These are phyloP conservation scores for Saturnispora quitensis DNA, from an alignment of 805 yeast genomes.

Conservation along the genomic window DNA sequence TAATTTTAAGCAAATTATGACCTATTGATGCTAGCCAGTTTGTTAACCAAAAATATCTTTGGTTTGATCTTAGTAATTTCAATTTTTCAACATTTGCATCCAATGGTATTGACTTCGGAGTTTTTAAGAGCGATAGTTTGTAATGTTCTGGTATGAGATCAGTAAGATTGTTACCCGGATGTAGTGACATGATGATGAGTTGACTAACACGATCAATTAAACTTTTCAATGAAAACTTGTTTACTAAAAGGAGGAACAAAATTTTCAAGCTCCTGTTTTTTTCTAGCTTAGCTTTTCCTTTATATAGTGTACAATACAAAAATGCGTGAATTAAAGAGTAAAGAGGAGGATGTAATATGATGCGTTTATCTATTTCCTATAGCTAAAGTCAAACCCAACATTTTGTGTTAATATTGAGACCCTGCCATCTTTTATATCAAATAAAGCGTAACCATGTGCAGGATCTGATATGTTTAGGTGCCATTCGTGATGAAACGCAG, in stretches of 20 bases:
- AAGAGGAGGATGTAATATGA: neutral
- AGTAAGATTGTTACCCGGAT: constrained; percentile 27
- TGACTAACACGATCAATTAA: neutral
- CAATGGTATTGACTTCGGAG: constrained; percentile 31
- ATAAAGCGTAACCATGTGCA: constrained; percentile 38
- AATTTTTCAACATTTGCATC: constrained; percentile 25
- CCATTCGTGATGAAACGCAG: constrained; percentile 68
- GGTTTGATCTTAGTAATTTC: neutral
- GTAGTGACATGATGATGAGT: constrained; percentile 8
- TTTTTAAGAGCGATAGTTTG: constrained; percentile 28
- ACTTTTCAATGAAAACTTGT: neutral
- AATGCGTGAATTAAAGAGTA: neutral
- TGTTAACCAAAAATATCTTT: constrained; percentile 4
- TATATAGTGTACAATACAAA: neutral
- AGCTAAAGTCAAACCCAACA: constrained; percentile 54
- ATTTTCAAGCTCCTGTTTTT: neutral
- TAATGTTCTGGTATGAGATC: constrained; percentile 28
- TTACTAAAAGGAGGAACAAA: neutral
- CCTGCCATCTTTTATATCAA: constrained; percentile 35
- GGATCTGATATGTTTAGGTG: constrained; percentile 66
- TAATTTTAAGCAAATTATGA: constrained; percentile 32
- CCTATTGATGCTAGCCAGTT: constrained; percentile 6
- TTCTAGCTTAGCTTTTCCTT: neutral
- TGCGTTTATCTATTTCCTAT: constrained; percentile 23
- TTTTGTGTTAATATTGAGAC: neutral